Evolutionary conservation across 352 stramenopile species (phyloP).

Genomic region (Globisporangium nunn): DNA sequence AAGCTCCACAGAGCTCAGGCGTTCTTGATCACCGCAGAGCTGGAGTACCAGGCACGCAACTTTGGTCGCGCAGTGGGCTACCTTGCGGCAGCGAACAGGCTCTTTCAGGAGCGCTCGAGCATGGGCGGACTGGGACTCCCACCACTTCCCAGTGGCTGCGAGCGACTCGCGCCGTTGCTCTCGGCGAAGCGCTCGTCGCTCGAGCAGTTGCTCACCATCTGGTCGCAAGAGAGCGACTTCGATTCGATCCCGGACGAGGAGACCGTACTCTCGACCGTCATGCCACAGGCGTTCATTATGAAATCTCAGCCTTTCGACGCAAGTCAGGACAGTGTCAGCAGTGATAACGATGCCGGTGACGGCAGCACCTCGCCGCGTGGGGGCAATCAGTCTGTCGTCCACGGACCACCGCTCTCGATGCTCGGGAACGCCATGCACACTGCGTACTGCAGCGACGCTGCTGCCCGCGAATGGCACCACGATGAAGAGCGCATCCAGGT

Average conservation of each 20-base stretch:
- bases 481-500: slow-evolving; percentile 8
- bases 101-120: slow-evolving; percentile 19
- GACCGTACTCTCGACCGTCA: slow-evolving; percentile 10
- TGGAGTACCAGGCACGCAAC: slow-evolving; percentile 12
- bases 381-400: neutral
- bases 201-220: slow-evolving; percentile 3
- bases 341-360: neutral
- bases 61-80: slow-evolving; percentile 28
- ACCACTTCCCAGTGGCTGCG: slow-evolving; percentile 5
- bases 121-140: slow-evolving; percentile 17
- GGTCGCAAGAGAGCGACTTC: slow-evolving; percentile 24
- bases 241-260: slow-evolving; percentile 18
- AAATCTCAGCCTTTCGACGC: slow-evolving; percentile 15
- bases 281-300: slow-evolving; percentile 27
- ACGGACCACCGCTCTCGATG: neutral
- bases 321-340: neutral
- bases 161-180: slow-evolving; percentile 9
- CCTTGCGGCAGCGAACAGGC: slow-evolving; percentile 8
- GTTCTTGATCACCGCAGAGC: slow-evolving; percentile 18
- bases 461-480: neutral
- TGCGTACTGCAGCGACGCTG: neutral
- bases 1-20: slow-evolving; percentile 22
- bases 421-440: neutral
- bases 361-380: neutral
- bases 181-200: slow-evolving; percentile 13